Base-by-base conservation (phyloP, 2,329 filamentous ascomycete genomes). In the Trichoderma sp. region DNA sequence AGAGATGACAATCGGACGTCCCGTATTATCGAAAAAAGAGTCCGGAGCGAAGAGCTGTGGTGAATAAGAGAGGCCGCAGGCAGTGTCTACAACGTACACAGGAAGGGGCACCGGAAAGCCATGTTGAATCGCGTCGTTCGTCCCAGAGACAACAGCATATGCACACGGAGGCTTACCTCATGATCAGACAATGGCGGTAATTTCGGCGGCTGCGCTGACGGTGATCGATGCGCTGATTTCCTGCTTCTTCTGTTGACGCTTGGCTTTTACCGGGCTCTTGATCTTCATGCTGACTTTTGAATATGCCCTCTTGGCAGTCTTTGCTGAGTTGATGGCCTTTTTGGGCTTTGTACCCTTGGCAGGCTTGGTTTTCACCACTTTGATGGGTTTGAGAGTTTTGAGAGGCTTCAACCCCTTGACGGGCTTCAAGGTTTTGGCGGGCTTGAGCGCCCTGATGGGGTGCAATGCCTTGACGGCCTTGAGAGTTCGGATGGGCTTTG, bases 381-480 rank as follows among this genome's bases (percentile, higher is more conserved):
- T 70, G 43, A 65, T 18, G 39, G 57, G 56, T 18, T 70, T 70
- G n/a, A 63, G 67, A 8, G 58, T 57, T 6, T 68, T 68, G 53
- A 21, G 12, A 2, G 26, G 6, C 14, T 70, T 53, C 11, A 63
- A 6, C n/a, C 24, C 21, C 30, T 63, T 70, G 36, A 51, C 43
- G 7, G 56, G 28, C 28, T 64, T 63, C 4, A 51, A 6, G 11
- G 12, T 53, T 15, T 62, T 70, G 39, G 3, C 4, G 21, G 68
- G 58, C 58, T 70, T 70, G 15, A 53, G 28, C 11, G 28, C 24
- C 30, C 36, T 70, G 58, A 65, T 26, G 2, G 57, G 53, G 28
- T 70, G 64, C 15, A 65, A 11, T 11, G 57, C 60, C 68, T 65
- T 70, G 58, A 70, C 68, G 2, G 57, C 68, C 15, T 70, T 70